Percentiles rank a stretch among this genome's conserved stretches.
These are phyloP conservation scores for Hypoxylon sp. DNA, from an alignment of 2,329 filamentous ascomycete species.

Conservation along the genomic window DNA sequence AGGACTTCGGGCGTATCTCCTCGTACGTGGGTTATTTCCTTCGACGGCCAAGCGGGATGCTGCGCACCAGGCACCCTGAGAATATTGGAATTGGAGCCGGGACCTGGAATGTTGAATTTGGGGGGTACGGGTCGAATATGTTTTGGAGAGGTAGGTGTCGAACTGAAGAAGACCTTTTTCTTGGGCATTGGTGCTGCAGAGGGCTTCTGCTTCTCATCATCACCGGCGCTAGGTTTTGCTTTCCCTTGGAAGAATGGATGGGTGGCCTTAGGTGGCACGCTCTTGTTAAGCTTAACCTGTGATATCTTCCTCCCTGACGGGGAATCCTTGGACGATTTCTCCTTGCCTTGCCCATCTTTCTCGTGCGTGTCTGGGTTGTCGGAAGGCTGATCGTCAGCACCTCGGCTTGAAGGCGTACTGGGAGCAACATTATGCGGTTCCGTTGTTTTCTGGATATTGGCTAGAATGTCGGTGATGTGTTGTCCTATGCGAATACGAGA, in stretches of 20 bases:
- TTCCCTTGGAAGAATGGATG: constrained; percentile 76
- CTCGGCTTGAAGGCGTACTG: constrained; percentile 29
- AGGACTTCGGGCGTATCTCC: constrained; percentile 46
- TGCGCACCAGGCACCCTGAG: constrained; percentile 71
- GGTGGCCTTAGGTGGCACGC: too few species aligned
- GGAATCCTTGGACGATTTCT: constrained; percentile 24
- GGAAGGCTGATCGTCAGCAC: not conserved
- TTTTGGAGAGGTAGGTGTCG: constrained; percentile 63
- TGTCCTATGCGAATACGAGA: constrained; percentile 61
- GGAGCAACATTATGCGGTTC: constrained; percentile 22
- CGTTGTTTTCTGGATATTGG: constrained; percentile 41
- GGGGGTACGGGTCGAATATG: constrained; percentile 48
- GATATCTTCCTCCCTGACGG: constrained; percentile 26
- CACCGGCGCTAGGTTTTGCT: constrained; percentile 42
- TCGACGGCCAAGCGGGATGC: constrained; percentile 76
- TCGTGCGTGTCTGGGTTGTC: not conserved
- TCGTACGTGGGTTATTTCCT: constrained; percentile 70
- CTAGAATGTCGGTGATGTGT: constrained; percentile 70
- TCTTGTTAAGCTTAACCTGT: not conserved
- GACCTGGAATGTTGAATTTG: constrained; percentile 50
- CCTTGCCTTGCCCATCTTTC: constrained; percentile 1
- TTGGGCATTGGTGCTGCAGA: constrained; percentile 49
- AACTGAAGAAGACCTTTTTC: constrained; percentile 55
- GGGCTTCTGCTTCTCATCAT: constrained; percentile 36
- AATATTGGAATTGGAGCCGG: constrained; percentile 55